Conservation (phyloP, 768 basidiomycete genomes). For the Leccinum incarnatum region DNA sequence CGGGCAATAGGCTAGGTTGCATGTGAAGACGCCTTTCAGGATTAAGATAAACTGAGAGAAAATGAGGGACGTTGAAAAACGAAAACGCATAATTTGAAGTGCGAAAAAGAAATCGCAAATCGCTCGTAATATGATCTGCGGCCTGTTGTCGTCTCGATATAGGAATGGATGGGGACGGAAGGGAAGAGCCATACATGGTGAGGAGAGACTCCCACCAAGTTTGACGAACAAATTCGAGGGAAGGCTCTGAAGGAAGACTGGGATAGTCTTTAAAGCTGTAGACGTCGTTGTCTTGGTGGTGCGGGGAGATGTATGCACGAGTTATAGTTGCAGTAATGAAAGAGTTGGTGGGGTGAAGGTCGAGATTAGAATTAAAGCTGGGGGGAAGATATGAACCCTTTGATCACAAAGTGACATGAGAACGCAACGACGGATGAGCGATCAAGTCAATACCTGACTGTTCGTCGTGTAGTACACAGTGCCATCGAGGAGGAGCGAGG, state of each 20-base stretch:
- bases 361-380: constrained; percentile 5
- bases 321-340: not conserved
- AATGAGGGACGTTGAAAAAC: constrained; percentile 69
- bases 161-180: constrained; percentile 33
- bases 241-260: constrained; percentile 52
- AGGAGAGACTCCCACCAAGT: constrained; percentile 80
- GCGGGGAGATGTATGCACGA: constrained; percentile 5
- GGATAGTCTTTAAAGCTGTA: constrained; percentile 12
- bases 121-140: constrained; percentile 45
- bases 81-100: constrained; percentile 70
- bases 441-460: constrained; percentile 33
- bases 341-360: constrained; percentile 2
- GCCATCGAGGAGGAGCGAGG: constrained; percentile 2
- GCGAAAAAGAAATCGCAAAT: constrained; percentile 64
- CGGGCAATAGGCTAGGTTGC: constrained; percentile 66
- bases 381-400: constrained; percentile 18
- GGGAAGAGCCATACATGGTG: constrained; percentile 44
- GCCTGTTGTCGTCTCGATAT: constrained; percentile 47
- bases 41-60: constrained; percentile 59
- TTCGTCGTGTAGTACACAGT: constrained; percentile 16
- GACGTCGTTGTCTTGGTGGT: constrained; percentile 10
- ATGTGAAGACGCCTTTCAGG: constrained; percentile 50
- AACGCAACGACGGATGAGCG: constrained; percentile 18
- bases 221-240: constrained; percentile 63
- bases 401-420: constrained; percentile 23